Evolutionary conservation across 2,329 filamentous ascomycete genomes (phyloP), one percentile per base, ranked within the genome.

Genomic region (Xylaria sp.): DNA sequence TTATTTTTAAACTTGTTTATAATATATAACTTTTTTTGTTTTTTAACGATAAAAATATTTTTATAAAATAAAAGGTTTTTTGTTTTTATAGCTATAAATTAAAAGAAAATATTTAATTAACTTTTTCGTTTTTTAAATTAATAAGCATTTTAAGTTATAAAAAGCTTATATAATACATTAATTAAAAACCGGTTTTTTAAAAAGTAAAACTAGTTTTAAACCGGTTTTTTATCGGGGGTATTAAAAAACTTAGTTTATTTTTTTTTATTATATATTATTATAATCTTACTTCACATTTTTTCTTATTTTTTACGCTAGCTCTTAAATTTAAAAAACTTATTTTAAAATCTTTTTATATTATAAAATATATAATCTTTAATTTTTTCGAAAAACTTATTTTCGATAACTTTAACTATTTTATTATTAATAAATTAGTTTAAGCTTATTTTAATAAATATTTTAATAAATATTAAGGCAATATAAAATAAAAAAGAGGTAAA

Each of bases 121-220:
- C 60, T 60, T 62, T 67, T 67, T 2, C 50, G 60, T 61, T 65
- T 44, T 15, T 67, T 61, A 58, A 65, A 70, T 41, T 70, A 28
- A 12, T 70, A 0, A 39, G 60, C 56, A 13, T 57, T 62, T 39
- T 56, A 52, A n/a, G 51, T 62, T 7, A 18, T 65, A 63, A 56
- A 18, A 23, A 65, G 51, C 39, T 69, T 69, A 13, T 65, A 46
- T 4, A 41, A 41, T n/a, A 41, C 44, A 39, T 39, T 41, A 31
- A 10, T 18, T 10, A 69, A 67, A n/a, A 34, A 34, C 18, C 5
- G 50, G 1, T 65, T 18, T 62, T 65, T 28, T 8, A 69, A 20
- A 37, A 39, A 65, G 41, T 34, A 9, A 55, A 70, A 25, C 68
- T 51, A 70, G 25, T 59, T 23, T 34, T 25, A 62, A 34, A 70